These are phyloP conservation scores for Drosera spatulata DNA, from an alignment of 179 eudicot genomes.

Conservation along the genomic window DNA sequence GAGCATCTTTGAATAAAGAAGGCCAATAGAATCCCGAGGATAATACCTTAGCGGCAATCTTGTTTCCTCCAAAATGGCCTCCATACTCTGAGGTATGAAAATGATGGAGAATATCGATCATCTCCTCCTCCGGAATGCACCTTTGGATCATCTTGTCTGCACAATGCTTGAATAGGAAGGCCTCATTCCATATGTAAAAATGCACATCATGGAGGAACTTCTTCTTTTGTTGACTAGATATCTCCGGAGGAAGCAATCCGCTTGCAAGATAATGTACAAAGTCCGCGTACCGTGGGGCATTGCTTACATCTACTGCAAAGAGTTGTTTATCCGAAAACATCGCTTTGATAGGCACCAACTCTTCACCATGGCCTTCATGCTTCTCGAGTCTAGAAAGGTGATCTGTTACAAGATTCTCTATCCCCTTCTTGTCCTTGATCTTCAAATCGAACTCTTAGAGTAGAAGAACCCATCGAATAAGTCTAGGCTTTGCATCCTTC, in stretches of 20 bases:
- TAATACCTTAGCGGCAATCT: conserved; percentile 3
- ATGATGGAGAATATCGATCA: background rate
- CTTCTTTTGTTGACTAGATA: background rate
- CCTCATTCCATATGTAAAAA: too few relatives aligned
- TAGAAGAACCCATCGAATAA: background rate
- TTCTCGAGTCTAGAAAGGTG: background rate
- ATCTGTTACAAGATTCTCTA: conserved; percentile 1
- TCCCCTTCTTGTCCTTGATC: background rate
- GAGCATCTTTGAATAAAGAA: conserved; percentile 3
- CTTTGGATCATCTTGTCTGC: too few relatives aligned
- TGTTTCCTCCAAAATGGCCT: conserved; percentile 3
- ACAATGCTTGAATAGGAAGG: too few relatives aligned
- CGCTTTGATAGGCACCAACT: too few relatives aligned
- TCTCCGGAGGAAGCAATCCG: background rate
- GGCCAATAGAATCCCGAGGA: conserved; percentile 10
- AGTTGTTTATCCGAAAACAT: conserved; percentile 2
- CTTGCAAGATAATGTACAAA: background rate
- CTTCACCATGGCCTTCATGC: background rate
- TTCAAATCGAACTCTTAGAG: background rate
- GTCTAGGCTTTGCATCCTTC: conserved; percentile 2
- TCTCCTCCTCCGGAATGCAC: background rate
- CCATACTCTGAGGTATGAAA: conserved; percentile 5
- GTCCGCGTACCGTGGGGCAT: conserved; percentile 6
- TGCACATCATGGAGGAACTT: background rate
- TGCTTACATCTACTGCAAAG: background rate